Conservation (phyloP, 179 eudicot species). For the Camellia oleifera region DNA sequence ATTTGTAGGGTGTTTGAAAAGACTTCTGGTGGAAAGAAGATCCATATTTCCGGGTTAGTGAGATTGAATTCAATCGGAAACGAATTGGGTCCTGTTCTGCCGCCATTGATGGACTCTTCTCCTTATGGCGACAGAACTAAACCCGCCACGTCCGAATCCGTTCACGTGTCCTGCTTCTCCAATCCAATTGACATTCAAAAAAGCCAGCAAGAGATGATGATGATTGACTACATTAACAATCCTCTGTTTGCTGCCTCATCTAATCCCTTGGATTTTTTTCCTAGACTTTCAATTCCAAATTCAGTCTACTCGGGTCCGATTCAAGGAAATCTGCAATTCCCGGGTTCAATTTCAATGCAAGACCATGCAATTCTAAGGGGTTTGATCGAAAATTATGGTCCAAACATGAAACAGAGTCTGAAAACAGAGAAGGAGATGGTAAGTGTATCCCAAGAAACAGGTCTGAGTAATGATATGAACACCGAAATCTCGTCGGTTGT, state of each 20-base stretch:
- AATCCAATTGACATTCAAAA: slow-evolving; percentile 29
- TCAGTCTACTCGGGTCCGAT: slow-evolving; percentile 15
- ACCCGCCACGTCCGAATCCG: slow-evolving; percentile 20
- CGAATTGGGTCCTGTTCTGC: slow-evolving; percentile 40
- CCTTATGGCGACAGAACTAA: slow-evolving; percentile 27
- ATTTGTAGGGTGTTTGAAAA: slow-evolving; percentile 79
- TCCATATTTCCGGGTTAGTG: slow-evolving; percentile 41
- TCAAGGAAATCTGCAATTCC: slow-evolving; percentile 27
- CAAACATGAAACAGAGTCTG: slow-evolving; percentile 44
- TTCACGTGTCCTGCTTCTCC: slow-evolving; percentile 98
- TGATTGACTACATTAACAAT: slow-evolving; percentile 20
- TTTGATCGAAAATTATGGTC: slow-evolving; percentile 35
- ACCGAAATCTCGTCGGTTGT: slow-evolving; percentile 54
- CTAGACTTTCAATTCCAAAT: slow-evolving; percentile 14
- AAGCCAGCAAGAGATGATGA: slow-evolving; percentile 5
- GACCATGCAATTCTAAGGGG: slow-evolving; percentile 48
- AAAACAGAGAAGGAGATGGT: slow-evolving; percentile 45
- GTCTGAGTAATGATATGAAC: slow-evolving; percentile 53
- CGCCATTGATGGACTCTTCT: slow-evolving; percentile 62
- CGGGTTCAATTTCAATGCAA: slow-evolving; percentile 27
- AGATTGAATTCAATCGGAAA: slow-evolving; percentile 29
- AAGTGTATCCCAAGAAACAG: slow-evolving; percentile 63
- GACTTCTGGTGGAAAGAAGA: slow-evolving; percentile 55
- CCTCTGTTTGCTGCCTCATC: slow-evolving; percentile 21
- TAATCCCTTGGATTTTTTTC: slow-evolving; percentile 17